Evolutionary conservation across 169 alveolate genomes (phyloP).

Genomic region (Cryptosporidium ryanae): DNA sequence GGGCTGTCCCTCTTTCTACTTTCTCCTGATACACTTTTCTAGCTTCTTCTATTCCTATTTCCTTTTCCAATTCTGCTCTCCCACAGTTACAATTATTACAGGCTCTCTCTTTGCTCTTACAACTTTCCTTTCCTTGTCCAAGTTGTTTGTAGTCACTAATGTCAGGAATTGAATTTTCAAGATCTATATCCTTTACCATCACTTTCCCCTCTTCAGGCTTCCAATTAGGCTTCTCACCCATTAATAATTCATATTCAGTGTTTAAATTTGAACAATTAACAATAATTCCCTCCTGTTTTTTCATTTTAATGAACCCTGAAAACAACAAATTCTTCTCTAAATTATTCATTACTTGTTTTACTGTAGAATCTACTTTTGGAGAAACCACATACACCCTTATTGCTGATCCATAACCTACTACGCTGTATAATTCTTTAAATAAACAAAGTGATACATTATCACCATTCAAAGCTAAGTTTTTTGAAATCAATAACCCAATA

Average conservation of each 20-base stretch:
- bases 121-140: constrained; percentile 81
- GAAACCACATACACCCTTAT: constrained; percentile 19
- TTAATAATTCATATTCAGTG: neutral
- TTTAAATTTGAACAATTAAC: neutral
- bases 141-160: constrained; percentile 40
- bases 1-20: constrained; percentile 85
- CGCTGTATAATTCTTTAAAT: constrained; percentile 25
- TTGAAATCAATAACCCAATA: neutral
- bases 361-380: neutral
- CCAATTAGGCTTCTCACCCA: constrained; percentile 52
- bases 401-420: constrained; percentile 16
- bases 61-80: constrained; percentile 87
- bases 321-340: constrained; percentile 45
- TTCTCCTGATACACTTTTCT: constrained; percentile 79
- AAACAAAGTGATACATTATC: neutral
- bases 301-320: constrained; percentile 57
- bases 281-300: neutral
- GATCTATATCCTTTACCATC: constrained; percentile 41
- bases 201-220: constrained; percentile 33
- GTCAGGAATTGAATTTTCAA: constrained; percentile 48
- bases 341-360: constrained; percentile 7
- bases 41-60: constrained; percentile 82
- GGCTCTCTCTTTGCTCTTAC: constrained; percentile 91
- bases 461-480: neutral
- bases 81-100: constrained; percentile 96